These are phyloP conservation scores for Stevia rebaudiana DNA, from an alignment of 140 eudicot genomes.

Conservation along the genomic window DNA sequence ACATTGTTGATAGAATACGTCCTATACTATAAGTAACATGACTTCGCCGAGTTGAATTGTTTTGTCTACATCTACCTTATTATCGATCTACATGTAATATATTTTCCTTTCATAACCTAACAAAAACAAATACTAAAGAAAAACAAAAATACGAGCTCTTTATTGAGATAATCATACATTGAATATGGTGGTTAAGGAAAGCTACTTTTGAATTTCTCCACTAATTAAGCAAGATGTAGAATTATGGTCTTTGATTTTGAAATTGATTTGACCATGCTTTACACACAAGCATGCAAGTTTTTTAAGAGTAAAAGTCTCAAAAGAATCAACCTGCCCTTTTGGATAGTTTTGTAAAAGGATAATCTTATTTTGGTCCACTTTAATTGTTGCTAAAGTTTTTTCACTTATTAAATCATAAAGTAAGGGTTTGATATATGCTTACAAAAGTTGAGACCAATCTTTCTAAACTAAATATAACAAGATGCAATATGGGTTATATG, in stretches of 20 bases:
- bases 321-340: conserved; percentile 39
- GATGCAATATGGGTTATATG: neutral
- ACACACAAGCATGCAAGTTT: conserved; percentile 40
- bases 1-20: neutral
- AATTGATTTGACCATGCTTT: conserved; percentile 34
- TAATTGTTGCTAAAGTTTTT: conserved; percentile 34
- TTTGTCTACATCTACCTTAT: no score
- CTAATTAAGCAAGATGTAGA: conserved; percentile 28
- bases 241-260: conserved; percentile 23
- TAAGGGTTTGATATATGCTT: conserved; percentile 22
- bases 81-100: no score
- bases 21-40: conserved; percentile 8
- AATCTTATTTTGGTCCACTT: conserved; percentile 30
- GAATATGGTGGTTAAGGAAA: conserved; percentile 24
- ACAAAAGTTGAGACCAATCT: conserved; percentile 27
- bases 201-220: conserved; percentile 26
- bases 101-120: neutral
- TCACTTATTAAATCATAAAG: conserved; percentile 31
- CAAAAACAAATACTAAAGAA: neutral
- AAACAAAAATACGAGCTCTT: neutral
- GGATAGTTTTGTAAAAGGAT: conserved; percentile 28
- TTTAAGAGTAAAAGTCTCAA: conserved; percentile 31
- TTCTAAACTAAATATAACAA: conserved; percentile 6
- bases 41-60: neutral
- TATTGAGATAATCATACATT: neutral